A percentile compares a stretch with the other conserved stretches of the same genome.
Conservation (phyloP, 2,329 filamentous ascomycete genomes). For the Cladosporium velox region DNA sequence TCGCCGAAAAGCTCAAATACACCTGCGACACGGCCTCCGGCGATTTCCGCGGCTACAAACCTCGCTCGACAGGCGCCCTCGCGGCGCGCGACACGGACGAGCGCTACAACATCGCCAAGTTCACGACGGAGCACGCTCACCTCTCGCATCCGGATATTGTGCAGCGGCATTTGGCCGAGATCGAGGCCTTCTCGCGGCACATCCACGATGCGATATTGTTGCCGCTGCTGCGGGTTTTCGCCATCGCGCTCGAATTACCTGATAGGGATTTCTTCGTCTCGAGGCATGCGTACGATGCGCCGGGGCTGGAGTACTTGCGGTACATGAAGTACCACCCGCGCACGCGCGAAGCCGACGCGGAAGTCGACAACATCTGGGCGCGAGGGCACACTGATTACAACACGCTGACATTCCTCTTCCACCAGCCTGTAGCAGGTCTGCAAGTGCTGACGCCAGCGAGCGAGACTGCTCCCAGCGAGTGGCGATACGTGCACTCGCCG, state of each 20-base stretch:
- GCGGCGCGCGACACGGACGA: conserved; percentile 54
- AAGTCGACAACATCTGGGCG: conserved; percentile 25
- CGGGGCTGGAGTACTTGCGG: conserved; percentile 35
- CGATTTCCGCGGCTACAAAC: conserved; percentile 28
- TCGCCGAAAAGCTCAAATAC: conserved; percentile 61
- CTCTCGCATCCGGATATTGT: conserved; percentile 39
- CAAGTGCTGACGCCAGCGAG: conserved; percentile 3
- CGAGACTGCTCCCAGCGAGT: conserved; percentile 36
- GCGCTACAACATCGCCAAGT: conserved; percentile 62
- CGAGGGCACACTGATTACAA: conserved; percentile 46
- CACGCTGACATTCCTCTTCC: conserved; percentile 40
- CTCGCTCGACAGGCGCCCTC: conserved; percentile 28
- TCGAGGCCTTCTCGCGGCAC: conserved; percentile 56
- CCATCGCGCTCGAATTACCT: background rate
- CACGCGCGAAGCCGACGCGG: conserved; percentile 24
- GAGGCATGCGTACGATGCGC: conserved; percentile 57
- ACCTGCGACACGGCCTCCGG: conserved; percentile 33
- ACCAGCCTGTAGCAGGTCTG: conserved; percentile 9
- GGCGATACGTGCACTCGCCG: conserved; percentile 45
- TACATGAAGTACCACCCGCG: conserved; percentile 34
- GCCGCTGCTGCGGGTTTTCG: background rate
- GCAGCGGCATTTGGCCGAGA: conserved; percentile 53
- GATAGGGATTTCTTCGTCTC: conserved; percentile 47
- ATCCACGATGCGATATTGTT: conserved; percentile 58
- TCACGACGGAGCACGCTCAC: conserved; percentile 34